Evolutionary conservation across 2,329 filamentous ascomycete species (phyloP), one percentile per base, ranked within the genome.

Genomic region (Macroventuria anomochaeta): DNA sequence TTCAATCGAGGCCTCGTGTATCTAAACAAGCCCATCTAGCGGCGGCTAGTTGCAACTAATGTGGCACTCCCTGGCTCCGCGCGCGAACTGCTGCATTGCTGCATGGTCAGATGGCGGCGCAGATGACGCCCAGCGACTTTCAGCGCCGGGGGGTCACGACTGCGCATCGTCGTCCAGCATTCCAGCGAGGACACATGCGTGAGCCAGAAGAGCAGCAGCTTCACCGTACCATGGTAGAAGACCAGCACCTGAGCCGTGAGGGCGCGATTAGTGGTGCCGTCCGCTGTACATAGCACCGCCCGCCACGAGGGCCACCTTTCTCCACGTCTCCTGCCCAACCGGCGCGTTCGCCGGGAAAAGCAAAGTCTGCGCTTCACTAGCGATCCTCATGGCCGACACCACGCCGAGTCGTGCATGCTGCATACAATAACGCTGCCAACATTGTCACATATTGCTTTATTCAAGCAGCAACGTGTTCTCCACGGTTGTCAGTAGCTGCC

Each of bases 1-100:
- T 69, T 69, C 64, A 71, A 71, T 71, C 67, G 70, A 68, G 69
- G 61, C 66, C 64, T 73, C 71, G 70, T 73, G 68, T 69, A 73
- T 74, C 70, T 70, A 50, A 62, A 59, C 66, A 65, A 58, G 55
- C 62, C 53, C 46, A 46, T 58, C 59, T 71, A 72, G 70, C 69
- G 69, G 67, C 70, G 70, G 70, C 68, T 70, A 70, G 64, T 61
- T 62, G 70, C 69, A 66, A 68, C 64, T 65, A 62, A 65, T 69
- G 67, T 67, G 65, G 62, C 49, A 53, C 56, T 55, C 59, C 63
- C 59, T 60, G 58, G 47, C 58, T 57, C 55, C 53, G 58, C 57
- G 58, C 53, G 59, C 54, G 57, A 63, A 64, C 63, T 60, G 62
- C 44, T 48, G 51, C 48, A 40, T 43, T 44, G 51, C 44, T 58